Conservation (phyloP, 2,329 filamentous ascomycete species). For the Xylaria sp. region DNA sequence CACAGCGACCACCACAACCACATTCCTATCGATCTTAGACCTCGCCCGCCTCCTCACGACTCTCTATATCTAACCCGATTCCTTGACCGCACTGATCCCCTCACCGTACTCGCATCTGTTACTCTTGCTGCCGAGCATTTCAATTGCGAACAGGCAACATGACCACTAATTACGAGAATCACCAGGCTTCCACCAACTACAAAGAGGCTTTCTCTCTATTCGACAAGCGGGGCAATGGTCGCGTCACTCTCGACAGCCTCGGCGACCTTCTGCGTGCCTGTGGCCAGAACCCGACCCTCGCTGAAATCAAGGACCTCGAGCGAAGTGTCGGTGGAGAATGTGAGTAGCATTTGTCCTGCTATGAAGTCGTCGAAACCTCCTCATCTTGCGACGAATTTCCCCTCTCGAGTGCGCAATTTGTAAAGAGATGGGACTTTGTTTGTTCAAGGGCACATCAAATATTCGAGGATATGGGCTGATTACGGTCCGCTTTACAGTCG, state of each 20-base stretch:
- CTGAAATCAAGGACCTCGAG: constrained; percentile 89
- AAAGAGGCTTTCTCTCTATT: constrained; percentile 99
- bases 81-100: constrained; percentile 6
- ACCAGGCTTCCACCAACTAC: constrained; percentile 87
- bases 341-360: constrained; percentile 47
- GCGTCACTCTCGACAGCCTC: constrained; percentile 77
- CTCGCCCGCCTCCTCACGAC: not conserved
- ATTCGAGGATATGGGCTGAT: constrained; percentile 2
- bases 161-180: constrained; percentile 31
- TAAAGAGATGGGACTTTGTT: too few species aligned
- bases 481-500: constrained; percentile 55
- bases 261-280: constrained; percentile 94
- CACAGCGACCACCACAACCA: not conserved
- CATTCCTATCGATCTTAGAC: not conserved
- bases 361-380: not conserved
- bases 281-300: constrained; percentile 93
- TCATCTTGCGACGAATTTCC: not conserved
- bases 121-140: constrained; percentile 8
- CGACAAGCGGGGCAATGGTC: constrained; percentile 97
- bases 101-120: constrained; percentile 11
- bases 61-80: constrained; percentile 1
- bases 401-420: not conserved
- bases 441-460: too few species aligned
- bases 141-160: constrained; percentile 22
- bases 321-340: constrained; percentile 85